Evolutionary conservation across 2,329 filamentous ascomycete genomes (phyloP).

Genomic region (Cladophialophora yegresii): DNA sequence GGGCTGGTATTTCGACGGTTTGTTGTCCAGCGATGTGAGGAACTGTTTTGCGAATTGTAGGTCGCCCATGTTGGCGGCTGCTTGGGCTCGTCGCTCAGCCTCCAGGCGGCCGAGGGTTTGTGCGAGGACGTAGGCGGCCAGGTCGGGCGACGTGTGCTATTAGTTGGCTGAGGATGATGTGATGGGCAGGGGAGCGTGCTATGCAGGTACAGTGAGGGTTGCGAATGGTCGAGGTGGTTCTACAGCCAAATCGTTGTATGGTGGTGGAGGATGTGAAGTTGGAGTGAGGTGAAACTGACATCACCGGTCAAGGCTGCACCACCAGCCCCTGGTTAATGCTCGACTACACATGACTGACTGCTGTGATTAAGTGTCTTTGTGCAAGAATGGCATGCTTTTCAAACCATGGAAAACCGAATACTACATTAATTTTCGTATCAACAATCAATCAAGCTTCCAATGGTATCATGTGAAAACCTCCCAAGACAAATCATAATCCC

Average conservation of each 20-base stretch:
- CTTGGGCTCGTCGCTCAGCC: conserved; percentile 48
- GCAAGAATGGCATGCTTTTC: background rate
- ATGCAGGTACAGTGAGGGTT: background rate
- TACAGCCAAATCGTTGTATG: background rate
- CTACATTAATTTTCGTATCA: conserved; percentile 3
- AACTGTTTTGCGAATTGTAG: conserved; percentile 81
- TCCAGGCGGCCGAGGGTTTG: conserved; percentile 50
- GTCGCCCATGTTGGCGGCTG: conserved; percentile 68
- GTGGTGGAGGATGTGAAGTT: background rate
- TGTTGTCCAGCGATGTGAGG: conserved; percentile 74
- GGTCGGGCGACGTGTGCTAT: conserved; percentile 8
- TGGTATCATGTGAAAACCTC: conserved; percentile 13
- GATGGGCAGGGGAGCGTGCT: background rate
- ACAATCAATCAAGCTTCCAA: conserved; percentile 1
- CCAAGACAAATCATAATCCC: conserved; percentile 20
- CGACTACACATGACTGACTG: background rate
- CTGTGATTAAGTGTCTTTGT: background rate
- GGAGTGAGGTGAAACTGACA: conserved; percentile 15
- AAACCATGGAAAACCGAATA: background rate
- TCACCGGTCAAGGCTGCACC: conserved; percentile 8
- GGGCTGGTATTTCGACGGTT: conserved; percentile 76
- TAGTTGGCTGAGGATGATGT: background rate
- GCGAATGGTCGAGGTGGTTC: background rate
- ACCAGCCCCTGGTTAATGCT: background rate
- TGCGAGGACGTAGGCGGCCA: conserved; percentile 40